Base-by-base conservation (phyloP, 2,329 filamentous ascomycete genomes). In the Aspergillaceae sp. region DNA sequence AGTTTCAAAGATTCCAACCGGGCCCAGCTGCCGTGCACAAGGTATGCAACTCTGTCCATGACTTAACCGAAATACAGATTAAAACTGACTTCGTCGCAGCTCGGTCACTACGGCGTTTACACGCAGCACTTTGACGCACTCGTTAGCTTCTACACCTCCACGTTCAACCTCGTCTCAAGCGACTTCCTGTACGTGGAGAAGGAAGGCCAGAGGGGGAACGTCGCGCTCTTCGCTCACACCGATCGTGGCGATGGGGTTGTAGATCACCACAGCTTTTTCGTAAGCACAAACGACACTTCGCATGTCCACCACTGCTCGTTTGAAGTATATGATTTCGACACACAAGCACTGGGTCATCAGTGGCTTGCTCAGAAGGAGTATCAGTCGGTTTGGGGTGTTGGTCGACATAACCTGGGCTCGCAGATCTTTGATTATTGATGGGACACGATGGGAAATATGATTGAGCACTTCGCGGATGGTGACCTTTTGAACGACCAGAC, bases 11-110 rank as follows among this genome's bases (percentile, higher is more conserved):
- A 0, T 65, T 64, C n/a, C 41, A 54, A 2, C 50, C 53, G 2
- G 61, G 63, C 3, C 63, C 62, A 0, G 61, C 61, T 1, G 56
- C 60, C 0, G 56, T 64, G 4, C 56, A 64, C 38, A 65, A 64
- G 48, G 61, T 64, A 9, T 10, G 50, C 42, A 3, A 7, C 11
- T 36, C 19, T 19, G 19, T 19, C 19, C 19, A 19, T 19, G 19
- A 19, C 19, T 19, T 19, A 19, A 19, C 19, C 19, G 19, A 19
- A 11, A 11, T 10, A 35, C 4, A 7, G 19, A 34, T 5, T 10
- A 35, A 36, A 36, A 11, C 26, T 11, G 7, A 32, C 41, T 5
- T 26, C 9, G 10, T 27, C 26, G 38, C 38, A 37, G 11, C 10
- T 37, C 35, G 35, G 35, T 8, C 35, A 37, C 7, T 37, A 11